Evolutionary conservation across 2,329 filamentous ascomycete genomes (phyloP), one percentile per base, ranked within the genome.

Genomic region (Ceratocystiopsis brevicomis): DNA sequence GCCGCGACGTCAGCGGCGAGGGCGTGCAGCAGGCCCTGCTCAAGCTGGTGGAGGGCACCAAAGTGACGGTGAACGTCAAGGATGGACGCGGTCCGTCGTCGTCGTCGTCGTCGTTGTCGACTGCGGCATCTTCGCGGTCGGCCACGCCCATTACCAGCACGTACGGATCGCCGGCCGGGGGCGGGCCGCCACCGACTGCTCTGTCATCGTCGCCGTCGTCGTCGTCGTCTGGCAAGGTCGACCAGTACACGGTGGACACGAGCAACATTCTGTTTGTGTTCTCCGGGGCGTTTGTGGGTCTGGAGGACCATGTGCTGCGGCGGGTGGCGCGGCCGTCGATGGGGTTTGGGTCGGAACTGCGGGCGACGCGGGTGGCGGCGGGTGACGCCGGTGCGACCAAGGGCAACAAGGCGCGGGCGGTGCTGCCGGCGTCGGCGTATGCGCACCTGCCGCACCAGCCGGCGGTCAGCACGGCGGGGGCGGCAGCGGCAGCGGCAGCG

Each of bases 241-340:
- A 76, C 42, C 74, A 78, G 53, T 78, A 73, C 55, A 77, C 83
- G 44, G 78, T 95, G 45, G 81, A 90, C 53, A 98, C 90, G 0
- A 87, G 86, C 50, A 95, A 96, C 53, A 96, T 98, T 47, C 71
- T 98, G 25, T 98, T 98, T 61, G 86, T 98, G 37, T 94, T 90
- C 58, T 92, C 87, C 13, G 90, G 90, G 16, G 90, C 90, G 16
- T 98, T 98, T 56, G 82, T 92, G 34, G 88, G 87, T 2, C 67
- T 96, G 1, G 84, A 95, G 54, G 94, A 92, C 57, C 72, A 81
- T 33, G 74, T 98, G 40, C 67, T 93, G 47, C 81, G 86, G 46
- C 78, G 90, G n/a, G 79, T 96, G 38, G 80, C 85, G 13, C 85
- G 81, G 54, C 71, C 73, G 0, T 81, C 83, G 3, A 88, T 98